Base-by-base conservation (phyloP, 2,329 filamentous ascomycete species). In the Rutstroemia sp. region DNA sequence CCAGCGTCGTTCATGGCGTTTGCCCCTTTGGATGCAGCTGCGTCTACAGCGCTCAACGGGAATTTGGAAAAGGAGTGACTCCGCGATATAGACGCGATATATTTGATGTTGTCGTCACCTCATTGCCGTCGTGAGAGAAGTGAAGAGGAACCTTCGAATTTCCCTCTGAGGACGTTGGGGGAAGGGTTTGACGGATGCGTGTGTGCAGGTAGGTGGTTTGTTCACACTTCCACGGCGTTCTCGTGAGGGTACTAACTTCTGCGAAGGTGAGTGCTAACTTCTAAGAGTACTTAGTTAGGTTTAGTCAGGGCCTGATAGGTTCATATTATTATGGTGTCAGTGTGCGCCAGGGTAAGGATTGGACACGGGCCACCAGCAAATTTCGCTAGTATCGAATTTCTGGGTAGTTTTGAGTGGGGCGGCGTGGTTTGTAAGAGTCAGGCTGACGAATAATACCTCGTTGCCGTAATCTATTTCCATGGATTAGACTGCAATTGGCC, bases 31-130 rank as follows among this genome's bases (percentile, higher is more conserved):
- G 52, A 47, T 64, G 63, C 64, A 60, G 65, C 64, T 65, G 64
- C 62, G 38, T 67, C 64, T 61, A 64, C 65, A 67, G 65, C 65
- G 62, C 63, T 60, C 41, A n/a, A 48, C 44, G 57, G 51, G 58
- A 51, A 57, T 56, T 54, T 23, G 16, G 14, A 42, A 5, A 50
- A 50, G 30, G 54, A 56, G 54, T 56, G 54, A 52, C 54, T 46
- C 44, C 42, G 30, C 54, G 49, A 47, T 27, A 50, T 51, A 41
- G 53, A 51, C 27, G 48, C 44, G 25, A 51, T 52, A 52, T 37
- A 51, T 56, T 46, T 51, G 37, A 54, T 27, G 48, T 42, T 37
- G 45, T 48, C 44, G 55, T 54, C 50, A 12, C 44, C 55, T 57
- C 55, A 57, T 57, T 48, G 44, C 55, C 49, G 50, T 56, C 38